phyloP scores from a whole-genome alignment of 805 yeast species.

The Saccharomyces paradoxus region DNA sequence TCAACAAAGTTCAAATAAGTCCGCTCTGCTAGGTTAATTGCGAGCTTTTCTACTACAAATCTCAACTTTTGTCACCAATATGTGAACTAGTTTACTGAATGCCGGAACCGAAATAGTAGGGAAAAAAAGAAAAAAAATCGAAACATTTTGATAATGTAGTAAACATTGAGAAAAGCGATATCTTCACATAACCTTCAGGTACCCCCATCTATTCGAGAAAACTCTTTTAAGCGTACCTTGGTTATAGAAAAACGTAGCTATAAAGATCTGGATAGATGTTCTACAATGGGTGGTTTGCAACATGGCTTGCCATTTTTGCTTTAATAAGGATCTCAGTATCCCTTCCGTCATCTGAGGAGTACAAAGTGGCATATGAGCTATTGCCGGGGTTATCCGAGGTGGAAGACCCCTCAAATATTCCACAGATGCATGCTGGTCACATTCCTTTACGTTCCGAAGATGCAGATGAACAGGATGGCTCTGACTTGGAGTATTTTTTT shows the following conservation, averaged over 20 bases:
- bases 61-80: background rate
- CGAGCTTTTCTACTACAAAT: background rate
- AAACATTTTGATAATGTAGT: background rate
- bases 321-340: background rate
- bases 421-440: conserved; percentile 57
- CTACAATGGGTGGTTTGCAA: background rate
- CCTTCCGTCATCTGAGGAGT: conserved; percentile 11
- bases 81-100: background rate
- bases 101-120: background rate
- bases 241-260: background rate
- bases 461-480: conserved; percentile 35
- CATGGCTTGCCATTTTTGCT: background rate
- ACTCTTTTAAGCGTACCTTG: too few relatives aligned
- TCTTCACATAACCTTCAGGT: background rate
- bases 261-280: background rate
- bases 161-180: background rate
- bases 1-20: too few relatives aligned
- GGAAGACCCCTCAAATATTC: conserved; percentile 14
- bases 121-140: background rate
- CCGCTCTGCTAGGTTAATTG: too few relatives aligned
- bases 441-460: conserved; percentile 35
- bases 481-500: conserved; percentile 54
- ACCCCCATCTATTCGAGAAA: background rate
- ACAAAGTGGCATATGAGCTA: conserved; percentile 20
- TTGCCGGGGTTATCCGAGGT: conserved; percentile 23